Base-by-base conservation (phyloP, 257 asterid genomes). In the Solanum habrochaites region DNA sequence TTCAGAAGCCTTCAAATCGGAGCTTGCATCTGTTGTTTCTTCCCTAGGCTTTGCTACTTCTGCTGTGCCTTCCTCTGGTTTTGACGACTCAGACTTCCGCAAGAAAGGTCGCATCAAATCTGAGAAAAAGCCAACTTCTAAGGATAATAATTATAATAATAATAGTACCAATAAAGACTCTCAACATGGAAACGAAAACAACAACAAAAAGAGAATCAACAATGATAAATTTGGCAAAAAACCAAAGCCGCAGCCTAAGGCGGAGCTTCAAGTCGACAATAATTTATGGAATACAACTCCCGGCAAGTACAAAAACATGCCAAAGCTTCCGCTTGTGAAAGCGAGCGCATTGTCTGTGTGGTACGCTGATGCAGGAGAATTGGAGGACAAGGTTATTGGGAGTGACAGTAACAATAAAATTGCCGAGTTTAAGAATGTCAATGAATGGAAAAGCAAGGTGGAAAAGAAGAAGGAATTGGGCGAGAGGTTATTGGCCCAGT, bases 71-170 rank as follows among this genome's bases (percentile, higher is more conserved):
- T 85, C 93, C 83, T 86, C 96, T 86, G 98, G 99, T 86, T 97
- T 95, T 91, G 91, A 97, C 83, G 98, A 97, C 89, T 86, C 97
- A 47, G 99, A 95, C 85, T 97, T 95, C 89, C 98, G 95, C 31
- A 97, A 96, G 88, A 90, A 94, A 16, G 96, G 95, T 18, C 90
- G 93, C 12, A 31, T 92, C 49, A 93, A 92, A 60, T 52, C 93
- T 35, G 70, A 27, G 32, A 47, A 89, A 1, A 84, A 84, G 11
- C 27, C 86, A 78, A 73, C 83, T n/a, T 18, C 88, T 25, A 60
- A 52, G 4, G 58, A 85, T 42, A 25, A 58, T 18, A 14, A 83
- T 81, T 6, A 85, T 39, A n/a, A 62, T 23, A 14, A 83, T 82
- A 8, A 27, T 37, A 37, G 35, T 45, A 15, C 37, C 25, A 21